phyloP scores from a whole-genome alignment of 768 basidiomycete genomes.

The Suillus cothurnatus region DNA sequence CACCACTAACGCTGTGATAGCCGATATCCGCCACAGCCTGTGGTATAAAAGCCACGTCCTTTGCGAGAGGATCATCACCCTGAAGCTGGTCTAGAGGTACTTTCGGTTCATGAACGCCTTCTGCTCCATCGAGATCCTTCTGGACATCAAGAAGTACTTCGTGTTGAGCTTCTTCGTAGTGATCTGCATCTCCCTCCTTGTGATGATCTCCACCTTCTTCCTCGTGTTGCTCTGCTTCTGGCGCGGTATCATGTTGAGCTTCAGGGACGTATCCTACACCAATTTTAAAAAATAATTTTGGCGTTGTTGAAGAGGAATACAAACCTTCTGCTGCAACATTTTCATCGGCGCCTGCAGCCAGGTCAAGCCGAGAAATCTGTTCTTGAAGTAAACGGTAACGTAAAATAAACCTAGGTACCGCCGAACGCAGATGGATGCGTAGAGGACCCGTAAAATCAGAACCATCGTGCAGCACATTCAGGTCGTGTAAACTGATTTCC shows the following conservation, averaged over 20 bases:
- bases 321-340: slow-evolving; percentile 26
- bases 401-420: slow-evolving; percentile 61
- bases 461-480: slow-evolving; percentile 70
- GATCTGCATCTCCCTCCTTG: neutral
- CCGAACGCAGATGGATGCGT: slow-evolving; percentile 53
- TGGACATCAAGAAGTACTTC: slow-evolving; percentile 8
- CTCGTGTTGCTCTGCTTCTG: slow-evolving; percentile 7
- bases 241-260: slow-evolving; percentile 11
- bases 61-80: slow-evolving; percentile 7
- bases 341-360: slow-evolving; percentile 20
- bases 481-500: slow-evolving; percentile 71
- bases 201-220: slow-evolving; percentile 1
- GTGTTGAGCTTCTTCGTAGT: neutral
- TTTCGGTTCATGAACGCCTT: slow-evolving; percentile 9
- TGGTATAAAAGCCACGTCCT: slow-evolving; percentile 8
- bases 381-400: slow-evolving; percentile 68
- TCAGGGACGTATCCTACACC: neutral
- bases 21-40: slow-evolving; percentile 16
- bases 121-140: slow-evolving; percentile 6
- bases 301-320: neutral
- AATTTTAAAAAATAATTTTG: neutral
- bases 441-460: slow-evolving; percentile 63
- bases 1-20: slow-evolving; percentile 20
- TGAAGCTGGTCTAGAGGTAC: slow-evolving; percentile 6
- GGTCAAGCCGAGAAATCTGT: slow-evolving; percentile 46